Percentiles rank a stretch among this genome's conserved stretches.
Conservation (phyloP, 345 rosid species). For the Dipteronia dyeriana region DNA sequence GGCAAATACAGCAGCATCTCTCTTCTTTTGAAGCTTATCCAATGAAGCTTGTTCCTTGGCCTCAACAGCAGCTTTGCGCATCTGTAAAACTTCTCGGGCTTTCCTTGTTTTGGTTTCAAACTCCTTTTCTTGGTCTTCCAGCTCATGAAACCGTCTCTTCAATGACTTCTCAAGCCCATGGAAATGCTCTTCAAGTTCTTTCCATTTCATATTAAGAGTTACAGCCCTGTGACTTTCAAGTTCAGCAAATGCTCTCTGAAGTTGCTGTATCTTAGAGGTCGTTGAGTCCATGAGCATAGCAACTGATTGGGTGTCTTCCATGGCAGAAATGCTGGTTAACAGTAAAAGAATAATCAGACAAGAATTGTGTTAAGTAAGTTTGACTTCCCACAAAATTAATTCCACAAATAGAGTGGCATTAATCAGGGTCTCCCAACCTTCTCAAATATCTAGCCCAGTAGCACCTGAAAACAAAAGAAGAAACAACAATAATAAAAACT, state of each 20-base stretch:
- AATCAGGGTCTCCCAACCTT: not conserved
- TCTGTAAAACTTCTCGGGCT: conserved; percentile 73
- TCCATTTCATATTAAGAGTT: conserved; percentile 91
- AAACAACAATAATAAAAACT: not conserved
- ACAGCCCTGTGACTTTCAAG: conserved; percentile 93
- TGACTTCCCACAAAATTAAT: not conserved
- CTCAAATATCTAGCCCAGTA: not conserved
- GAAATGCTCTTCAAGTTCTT: conserved; percentile 96
- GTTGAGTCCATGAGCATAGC: conserved; percentile 83
- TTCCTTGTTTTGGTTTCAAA: conserved; percentile 70
- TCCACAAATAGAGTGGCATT: not conserved
- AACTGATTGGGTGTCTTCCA: conserved; percentile 79
- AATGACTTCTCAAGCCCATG: conserved; percentile 96
- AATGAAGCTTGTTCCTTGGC: conserved; percentile 80
- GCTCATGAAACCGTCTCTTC: conserved; percentile 96
- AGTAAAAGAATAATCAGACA: not conserved
- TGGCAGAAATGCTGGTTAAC: conserved; percentile 40
- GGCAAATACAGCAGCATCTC: conserved; percentile 79
- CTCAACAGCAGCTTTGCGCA: conserved; percentile 76
- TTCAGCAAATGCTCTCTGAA: conserved; percentile 99
- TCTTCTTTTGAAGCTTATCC: conserved; percentile 83
- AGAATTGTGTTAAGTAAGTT: not conserved
- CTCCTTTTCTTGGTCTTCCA: conserved; percentile 94
- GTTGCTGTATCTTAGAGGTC: conserved; percentile 88
- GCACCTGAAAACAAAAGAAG: not conserved